Base-by-base conservation (phyloP, 306 rosid species). In the Prunus davidiana region DNA sequence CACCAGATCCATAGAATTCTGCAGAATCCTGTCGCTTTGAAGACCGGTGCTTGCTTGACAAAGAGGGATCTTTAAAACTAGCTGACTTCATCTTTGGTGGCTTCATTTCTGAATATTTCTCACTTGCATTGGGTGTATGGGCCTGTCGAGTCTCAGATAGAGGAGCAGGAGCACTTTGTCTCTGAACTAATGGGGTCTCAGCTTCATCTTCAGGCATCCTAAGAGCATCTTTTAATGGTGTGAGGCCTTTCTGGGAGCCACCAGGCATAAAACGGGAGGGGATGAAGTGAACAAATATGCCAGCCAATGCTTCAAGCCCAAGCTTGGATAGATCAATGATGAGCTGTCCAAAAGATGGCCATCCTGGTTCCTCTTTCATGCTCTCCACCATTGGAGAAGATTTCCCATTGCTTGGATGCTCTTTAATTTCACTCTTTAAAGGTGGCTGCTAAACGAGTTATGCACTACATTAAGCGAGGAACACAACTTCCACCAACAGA, bases 341-440 rank as follows among this genome's bases (percentile, higher is more conserved):
- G 67, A 90, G 96, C 76, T 86, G 99, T 58, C 96, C 89, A 9
- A 92, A 87, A 79, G 97, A 95, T 15, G 96, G 97, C 99, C 97
- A 92, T 77, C 97, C 95, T 0, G 93, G 96, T 63, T 91, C 99
- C 71, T 89, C 99, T 88, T 95, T 92, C 56, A 76, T 58, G 67
- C 77, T 83, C 74, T 87, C 91, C 32, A 72, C 75, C 45, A 84
- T 54, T 46, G 85, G 75, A 67, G 80, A 74, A 43, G 77, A 80
- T 46, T 92, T 89, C 78, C 77, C 87, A 69, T 76, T 79, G 63
- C 84, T 77, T 69, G 82, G 74, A 65, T 84, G 85, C 19, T 76
- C 93, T 80, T 91, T 88, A n/a, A 68, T 84, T 72, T 83, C 87
- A 30, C 79, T 66, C 64, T 77, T 88, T 12, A 55, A 79, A 11